phyloP scores from a whole-genome alignment of 805 yeast species.

The Wickerhamiella dianesei region DNA sequence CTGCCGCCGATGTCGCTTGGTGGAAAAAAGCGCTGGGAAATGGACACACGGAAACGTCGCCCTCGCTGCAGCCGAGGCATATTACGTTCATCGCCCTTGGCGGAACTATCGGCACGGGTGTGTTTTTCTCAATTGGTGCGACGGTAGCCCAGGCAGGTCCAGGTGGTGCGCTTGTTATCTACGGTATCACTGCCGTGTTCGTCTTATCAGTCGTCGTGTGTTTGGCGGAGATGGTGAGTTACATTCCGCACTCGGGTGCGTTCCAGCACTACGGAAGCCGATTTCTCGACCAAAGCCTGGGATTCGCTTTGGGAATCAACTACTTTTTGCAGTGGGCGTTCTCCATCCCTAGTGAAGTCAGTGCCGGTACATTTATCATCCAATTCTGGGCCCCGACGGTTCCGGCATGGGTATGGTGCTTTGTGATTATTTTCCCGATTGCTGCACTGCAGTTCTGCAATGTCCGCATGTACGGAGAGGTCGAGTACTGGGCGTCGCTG shows the following conservation, averaged over 20 bases:
- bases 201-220: slow-evolving; percentile 51
- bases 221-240: slow-evolving; percentile 40
- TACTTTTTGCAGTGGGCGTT: slow-evolving; percentile 37
- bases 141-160: slow-evolving; percentile 21
- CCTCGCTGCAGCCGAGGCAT: slow-evolving; percentile 38
- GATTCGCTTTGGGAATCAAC: slow-evolving; percentile 43
- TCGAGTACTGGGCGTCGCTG: slow-evolving; percentile 56
- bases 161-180: slow-evolving; percentile 23
- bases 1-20: neutral
- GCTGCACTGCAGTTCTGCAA: slow-evolving; percentile 38
- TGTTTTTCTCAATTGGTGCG: slow-evolving; percentile 34
- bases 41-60: slow-evolving; percentile 10
- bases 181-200: slow-evolving; percentile 34
- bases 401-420: slow-evolving; percentile 34
- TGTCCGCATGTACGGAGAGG: slow-evolving; percentile 38
- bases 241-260: slow-evolving; percentile 47
- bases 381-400: slow-evolving; percentile 36
- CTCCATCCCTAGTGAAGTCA: slow-evolving; percentile 33
- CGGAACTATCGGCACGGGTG: slow-evolving; percentile 66
- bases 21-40: slow-evolving; percentile 7
- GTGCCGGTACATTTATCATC: slow-evolving; percentile 31
- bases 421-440: slow-evolving; percentile 37
- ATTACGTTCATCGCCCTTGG: slow-evolving; percentile 63
- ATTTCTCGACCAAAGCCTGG: slow-evolving; percentile 48
- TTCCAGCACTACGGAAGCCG: slow-evolving; percentile 50